These are phyloP conservation scores for Stereocaulon alpinum DNA, from an alignment of 495 filamentous ascomycete species.

Conservation along the genomic window DNA sequence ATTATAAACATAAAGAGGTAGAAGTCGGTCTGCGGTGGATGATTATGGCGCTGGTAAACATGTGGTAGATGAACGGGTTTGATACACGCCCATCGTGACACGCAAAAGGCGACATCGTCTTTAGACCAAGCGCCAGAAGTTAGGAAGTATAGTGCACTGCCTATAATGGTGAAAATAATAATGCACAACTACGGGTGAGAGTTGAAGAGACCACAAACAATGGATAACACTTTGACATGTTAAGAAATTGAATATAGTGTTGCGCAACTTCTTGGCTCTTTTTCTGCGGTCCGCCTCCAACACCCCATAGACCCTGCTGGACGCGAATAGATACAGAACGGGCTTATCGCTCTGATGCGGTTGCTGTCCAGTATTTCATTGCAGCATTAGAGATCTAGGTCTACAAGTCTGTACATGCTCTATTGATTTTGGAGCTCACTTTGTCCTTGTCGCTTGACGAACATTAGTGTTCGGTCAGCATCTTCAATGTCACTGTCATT, in stretches of 20 bases:
- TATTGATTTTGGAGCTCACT: neutral
- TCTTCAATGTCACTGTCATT: no score
- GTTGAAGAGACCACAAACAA: no score
- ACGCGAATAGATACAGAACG: no score
- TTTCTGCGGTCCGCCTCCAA: no score
- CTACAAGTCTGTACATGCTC: conserved; percentile 1
- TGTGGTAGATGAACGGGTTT: neutral
- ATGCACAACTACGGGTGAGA: neutral
- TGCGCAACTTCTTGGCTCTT: no score
- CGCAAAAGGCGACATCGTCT: neutral
- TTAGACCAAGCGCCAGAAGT: neutral
- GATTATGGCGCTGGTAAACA: neutral
- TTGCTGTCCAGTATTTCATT: no score
- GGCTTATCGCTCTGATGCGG: no score
- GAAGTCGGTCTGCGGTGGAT: neutral
- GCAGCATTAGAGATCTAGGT: neutral
- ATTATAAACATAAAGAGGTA: neutral
- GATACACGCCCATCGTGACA: neutral
- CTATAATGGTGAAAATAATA: neutral
- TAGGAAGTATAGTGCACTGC: neutral
- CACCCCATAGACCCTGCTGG: no score
- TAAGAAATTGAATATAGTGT: no score
- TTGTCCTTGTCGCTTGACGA: neutral
- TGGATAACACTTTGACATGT: no score
- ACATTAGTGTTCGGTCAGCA: no score